Evolutionary conservation across 2,329 filamentous ascomycete species (phyloP).

Genomic region (Nemania bipapillata): DNA sequence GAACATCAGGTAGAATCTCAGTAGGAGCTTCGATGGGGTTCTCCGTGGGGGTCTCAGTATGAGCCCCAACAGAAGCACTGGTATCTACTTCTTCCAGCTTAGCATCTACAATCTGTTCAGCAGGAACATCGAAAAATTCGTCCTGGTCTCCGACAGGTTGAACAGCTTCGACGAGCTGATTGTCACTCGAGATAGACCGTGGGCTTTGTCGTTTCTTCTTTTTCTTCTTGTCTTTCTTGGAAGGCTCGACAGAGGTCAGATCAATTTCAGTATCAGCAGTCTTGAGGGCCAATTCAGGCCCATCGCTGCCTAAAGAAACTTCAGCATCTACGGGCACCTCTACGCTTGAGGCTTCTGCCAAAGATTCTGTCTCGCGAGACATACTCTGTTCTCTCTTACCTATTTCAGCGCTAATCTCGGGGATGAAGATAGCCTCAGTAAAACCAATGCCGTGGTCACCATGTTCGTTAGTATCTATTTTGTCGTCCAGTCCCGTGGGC

Average conservation of each 20-base stretch:
- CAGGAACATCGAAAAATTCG: conserved; percentile 32
- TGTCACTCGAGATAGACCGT: not conserved
- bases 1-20: not conserved
- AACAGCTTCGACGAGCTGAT: conserved; percentile 5
- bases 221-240: conserved; percentile 41
- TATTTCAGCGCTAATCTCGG: conserved; percentile 52
- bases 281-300: not conserved
- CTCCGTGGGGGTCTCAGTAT: not conserved
- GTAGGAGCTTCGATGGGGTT: not conserved
- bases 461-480: conserved; percentile 14
- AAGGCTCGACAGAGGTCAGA: conserved; percentile 40
- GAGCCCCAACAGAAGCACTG: not conserved
- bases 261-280: conserved; percentile 12
- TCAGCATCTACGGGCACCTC: not conserved
- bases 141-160: conserved; percentile 19
- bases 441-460: conserved; percentile 19
- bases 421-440: conserved; percentile 22
- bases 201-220: conserved; percentile 27
- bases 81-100: not conserved
- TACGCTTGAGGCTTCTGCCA: conserved; percentile 9
- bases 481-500: not conserved
- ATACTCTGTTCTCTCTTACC: conserved; percentile 55
- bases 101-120: not conserved
- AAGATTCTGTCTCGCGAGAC: conserved; percentile 34
- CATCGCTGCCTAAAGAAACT: conserved; percentile 3